Evolutionary conservation across 2,329 filamentous ascomycete species (phyloP), one percentile per base, ranked within the genome.

Genomic region (Colletotrichum somersetense): DNA sequence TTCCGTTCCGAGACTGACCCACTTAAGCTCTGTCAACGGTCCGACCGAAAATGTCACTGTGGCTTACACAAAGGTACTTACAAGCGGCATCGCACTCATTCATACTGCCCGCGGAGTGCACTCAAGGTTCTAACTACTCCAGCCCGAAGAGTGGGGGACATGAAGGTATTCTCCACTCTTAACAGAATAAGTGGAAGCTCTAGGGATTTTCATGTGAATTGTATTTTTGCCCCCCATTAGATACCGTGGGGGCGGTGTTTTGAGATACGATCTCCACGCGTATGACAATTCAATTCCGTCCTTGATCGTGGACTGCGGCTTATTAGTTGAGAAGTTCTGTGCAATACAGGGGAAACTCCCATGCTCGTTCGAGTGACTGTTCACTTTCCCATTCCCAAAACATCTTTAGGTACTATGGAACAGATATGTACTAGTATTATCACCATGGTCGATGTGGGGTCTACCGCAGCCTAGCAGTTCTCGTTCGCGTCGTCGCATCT

Each of bases 371-470:
- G 6, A 35, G 2, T 23, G 30, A 38, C 20, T n/a, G 33, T 10
- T 4, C 44, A 50, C 26, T 35, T 23, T 26, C 18, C 26, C 48
- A 35, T 67, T 50, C 40, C 52, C 42, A 40, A 71, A 48, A 71
- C 44, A n/a, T n/a, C 18, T 20, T 44, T n/a, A 11, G 8, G 50
- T 12, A 67, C 57, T 38, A 38, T 48, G 1, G 33, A 5, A 23
- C 8, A 23, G 11, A n/a, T 8, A 20, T 10, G 20, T 57, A 23
- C n/a, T 18, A n/a, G 33, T 40, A 46, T n/a, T 7, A 12, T 59
- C 35, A 14, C 18, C n/a, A 4, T 57, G 42, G 12, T 40, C 20
- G 23, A 18, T 69, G 65, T 69, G 65, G 65, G 65, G 59, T 58
- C n/a, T 57, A 10, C 48, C 59, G 23, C 40, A 20, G 64, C 33